phyloP scores from a whole-genome alignment of 2,329 filamentous ascomycete species.

The Hortaea werneckii region DNA sequence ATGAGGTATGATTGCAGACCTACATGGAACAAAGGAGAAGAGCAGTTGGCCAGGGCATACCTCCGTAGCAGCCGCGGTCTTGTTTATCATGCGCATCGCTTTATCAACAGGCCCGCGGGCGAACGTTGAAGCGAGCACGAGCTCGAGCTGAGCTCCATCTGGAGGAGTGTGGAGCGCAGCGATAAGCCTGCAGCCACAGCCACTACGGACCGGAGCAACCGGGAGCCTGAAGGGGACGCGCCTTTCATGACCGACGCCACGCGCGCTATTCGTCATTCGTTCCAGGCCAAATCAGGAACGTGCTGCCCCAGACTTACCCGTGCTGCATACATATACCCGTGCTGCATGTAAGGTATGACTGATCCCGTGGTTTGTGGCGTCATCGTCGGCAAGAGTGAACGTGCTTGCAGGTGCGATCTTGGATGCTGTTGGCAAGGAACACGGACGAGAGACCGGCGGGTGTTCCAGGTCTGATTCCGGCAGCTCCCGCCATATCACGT shows the following conservation, averaged over 20 bases:
- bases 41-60: background rate
- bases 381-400: no score
- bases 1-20: background rate
- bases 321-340: no score
- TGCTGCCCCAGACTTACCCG: background rate
- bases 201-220: no score
- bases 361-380: no score
- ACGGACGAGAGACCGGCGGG: no score
- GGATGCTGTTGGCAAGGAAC: no score
- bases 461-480: no score
- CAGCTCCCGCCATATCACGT: no score
- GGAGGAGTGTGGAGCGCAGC: background rate
- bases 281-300: background rate
- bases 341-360: no score
- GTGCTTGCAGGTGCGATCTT: no score
- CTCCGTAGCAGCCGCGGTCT: background rate
- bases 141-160: background rate
- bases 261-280: background rate
- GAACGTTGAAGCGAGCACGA: background rate
- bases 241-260: background rate
- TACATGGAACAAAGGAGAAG: background rate
- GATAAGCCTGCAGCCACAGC: background rate
- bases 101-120: background rate
- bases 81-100: background rate
- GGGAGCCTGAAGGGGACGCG: no score